Conservation (phyloP, 768 basidiomycete genomes). For the Exidia glandulosa region DNA sequence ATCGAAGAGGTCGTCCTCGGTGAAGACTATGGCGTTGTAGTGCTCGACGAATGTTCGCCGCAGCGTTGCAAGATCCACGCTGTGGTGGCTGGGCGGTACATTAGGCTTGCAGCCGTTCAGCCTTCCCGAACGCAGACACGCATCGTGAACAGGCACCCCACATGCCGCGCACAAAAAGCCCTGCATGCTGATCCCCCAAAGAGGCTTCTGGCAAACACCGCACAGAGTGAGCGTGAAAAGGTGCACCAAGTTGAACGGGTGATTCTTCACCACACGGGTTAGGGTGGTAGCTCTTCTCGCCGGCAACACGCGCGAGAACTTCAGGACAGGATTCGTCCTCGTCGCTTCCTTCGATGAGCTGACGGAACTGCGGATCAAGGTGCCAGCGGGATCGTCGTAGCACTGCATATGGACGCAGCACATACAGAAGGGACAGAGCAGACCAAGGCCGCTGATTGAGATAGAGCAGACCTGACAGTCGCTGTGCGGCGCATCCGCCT, state of each 20-base stretch:
- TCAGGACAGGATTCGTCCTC: constrained; percentile 44
- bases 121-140: constrained; percentile 11
- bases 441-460: constrained; percentile 51
- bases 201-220: constrained; percentile 49
- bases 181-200: constrained; percentile 63
- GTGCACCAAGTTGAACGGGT: constrained; percentile 48
- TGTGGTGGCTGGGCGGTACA: constrained; percentile 37
- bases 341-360: constrained; percentile 16
- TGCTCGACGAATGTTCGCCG: constrained; percentile 45
- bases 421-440: constrained; percentile 62
- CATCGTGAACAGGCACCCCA: constrained; percentile 47
- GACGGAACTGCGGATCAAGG: constrained; percentile 26
- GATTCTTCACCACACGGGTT: constrained; percentile 23
- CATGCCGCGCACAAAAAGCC: constrained; percentile 52
- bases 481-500: constrained; percentile 23
- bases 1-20: constrained; percentile 34
- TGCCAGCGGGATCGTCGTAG: constrained; percentile 61
- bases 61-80: constrained; percentile 40
- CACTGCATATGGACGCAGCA: constrained; percentile 69
- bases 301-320: constrained; percentile 42
- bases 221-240: constrained; percentile 69
- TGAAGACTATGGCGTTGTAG: constrained; percentile 34
- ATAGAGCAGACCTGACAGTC: constrained; percentile 48
- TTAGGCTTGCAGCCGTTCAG: constrained; percentile 13
- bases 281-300: constrained; percentile 16